Base-by-base conservation (phyloP, 2,329 filamentous ascomycete species). In the Cyclaneusma minus region DNA sequence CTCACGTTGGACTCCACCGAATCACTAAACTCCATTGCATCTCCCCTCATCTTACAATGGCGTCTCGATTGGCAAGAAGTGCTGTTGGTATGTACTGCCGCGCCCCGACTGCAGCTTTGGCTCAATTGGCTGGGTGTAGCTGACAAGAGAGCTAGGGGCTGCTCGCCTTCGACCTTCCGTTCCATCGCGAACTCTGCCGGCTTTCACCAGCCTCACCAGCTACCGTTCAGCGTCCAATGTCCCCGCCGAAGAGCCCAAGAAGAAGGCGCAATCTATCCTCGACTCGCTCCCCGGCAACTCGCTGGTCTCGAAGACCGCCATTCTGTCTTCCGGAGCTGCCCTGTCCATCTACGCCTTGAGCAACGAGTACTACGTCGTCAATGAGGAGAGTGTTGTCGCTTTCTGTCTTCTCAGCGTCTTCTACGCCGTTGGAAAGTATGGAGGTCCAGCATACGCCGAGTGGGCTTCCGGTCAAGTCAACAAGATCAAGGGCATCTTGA, bases 311-410 rank as follows among this genome's bases (percentile, higher is more conserved):
- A 98, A 98, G 77, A 84, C 83, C 44, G 89, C 89, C 49, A 87
- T 94, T 53, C 78, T 98, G 49, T 95, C 87, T 51, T 85, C 83
- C 47, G 77, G 78, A 40, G 82, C 89, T 49, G 87, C 80, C 61
- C 60, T 92, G 45, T 85, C 81, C 49, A 70, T 92, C 56, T 92
- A 89, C 53, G 89, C 84, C 50, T 84, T 98, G 62, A 91, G 81
- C 75, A 98, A 92, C 64, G 89, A 98, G 72, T 84, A 95, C 67
- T 95, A 94, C 62, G 84, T 98, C 54, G 69, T 98, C 61, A 98
- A 98, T 65, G 89, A 98, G 69, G 89, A 98, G 68, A 80, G 85
- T 38, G 80, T 98, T 52, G 81, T 92, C 50, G 81, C 82, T 41
- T 71, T 98, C 62, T 89, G 80, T 56, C 68, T 98, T 48, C 64